Conservation (phyloP, 2,329 filamentous ascomycete species). For the Sarocladium strictum region DNA sequence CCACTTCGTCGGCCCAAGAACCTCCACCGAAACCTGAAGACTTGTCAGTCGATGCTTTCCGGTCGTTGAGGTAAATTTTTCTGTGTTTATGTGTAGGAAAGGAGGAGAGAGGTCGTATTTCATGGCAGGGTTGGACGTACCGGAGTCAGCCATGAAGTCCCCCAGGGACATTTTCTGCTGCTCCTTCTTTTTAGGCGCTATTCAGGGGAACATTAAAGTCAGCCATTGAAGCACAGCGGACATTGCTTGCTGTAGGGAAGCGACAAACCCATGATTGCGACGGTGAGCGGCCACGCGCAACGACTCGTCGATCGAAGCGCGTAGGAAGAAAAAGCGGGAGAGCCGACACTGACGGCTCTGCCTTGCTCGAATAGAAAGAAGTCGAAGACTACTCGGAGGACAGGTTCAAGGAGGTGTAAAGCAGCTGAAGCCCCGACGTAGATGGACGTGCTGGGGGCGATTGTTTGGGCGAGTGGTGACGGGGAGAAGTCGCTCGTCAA, state of each 20-base stretch:
- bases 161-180: constrained; percentile 95
- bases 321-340: constrained; percentile 23
- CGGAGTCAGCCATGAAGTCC: constrained; percentile 88
- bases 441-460: constrained; percentile 33
- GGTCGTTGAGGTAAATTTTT: neutral
- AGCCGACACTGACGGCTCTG: constrained; percentile 19
- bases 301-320: constrained; percentile 35
- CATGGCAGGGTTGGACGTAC: constrained; percentile 48
- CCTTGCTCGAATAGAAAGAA: constrained; percentile 8
- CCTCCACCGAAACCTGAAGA: constrained; percentile 49
- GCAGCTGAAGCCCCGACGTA: constrained; percentile 27
- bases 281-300: constrained; percentile 40
- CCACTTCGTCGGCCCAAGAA: constrained; percentile 99
- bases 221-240: neutral
- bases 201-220: constrained; percentile 17
- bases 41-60: constrained; percentile 16
- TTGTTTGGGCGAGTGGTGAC: constrained; percentile 19
- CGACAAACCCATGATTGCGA: constrained; percentile 54
- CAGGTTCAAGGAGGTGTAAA: neutral
- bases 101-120: neutral
- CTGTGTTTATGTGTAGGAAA: too few relatives aligned
- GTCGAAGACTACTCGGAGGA: neutral
- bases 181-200: constrained; percentile 91
- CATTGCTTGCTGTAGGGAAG: neutral
- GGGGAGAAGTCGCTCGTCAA: constrained; percentile 38